Evolutionary conservation across 306 rosid species (phyloP), one percentile per base, ranked within the genome.

Genomic region (Phaseolus lunatus): DNA sequence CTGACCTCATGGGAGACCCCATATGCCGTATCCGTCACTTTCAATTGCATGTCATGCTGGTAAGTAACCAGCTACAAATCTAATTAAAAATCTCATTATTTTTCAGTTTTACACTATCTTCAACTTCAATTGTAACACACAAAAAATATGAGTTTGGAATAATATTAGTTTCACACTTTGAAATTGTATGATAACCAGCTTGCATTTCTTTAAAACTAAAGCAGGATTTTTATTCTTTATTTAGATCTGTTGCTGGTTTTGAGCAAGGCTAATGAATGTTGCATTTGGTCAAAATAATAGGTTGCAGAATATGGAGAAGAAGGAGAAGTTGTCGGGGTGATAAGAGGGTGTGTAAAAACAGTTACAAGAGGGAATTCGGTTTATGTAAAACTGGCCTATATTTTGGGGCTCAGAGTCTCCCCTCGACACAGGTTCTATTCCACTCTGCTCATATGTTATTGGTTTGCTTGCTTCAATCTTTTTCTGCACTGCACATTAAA

Each of bases 1-100:
- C 96, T 72, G 96, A 95, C 76, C 87, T 88, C 58, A 77, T 95
- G 89, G 98, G 98, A 1, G 98, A 95, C 73, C 98, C 98, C 39
- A 74, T 89, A 10, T 88, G 96, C 80, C 88, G 97, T 33, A 86
- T 90, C 67, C 97, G 98, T 56, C 91, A 83, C 81, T 90, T 92
- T 64, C 90, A 84, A 56, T 70, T 83, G 49, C 95, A 92, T 84
- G 77, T 83, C 87, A 95, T 95, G 97, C 92, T 95, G 91, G 98
- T 94, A 86, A 75, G 97, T 90, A 86, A 70, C 23, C 43, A 57
- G 5, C 33, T 56, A 37, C 49, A 61, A 19, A 50, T 82, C 58
- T 80, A 22, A 57, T 9, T 16, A 10, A 59, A 39, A 23, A n/a
- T n/a, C 50, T 15, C 19, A 39, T 4, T 11, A 10, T 37, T 23